Percentiles rank a stretch among this genome's conserved stretches.
phyloP scores from a whole-genome alignment of 805 yeast genomes.

The Saccharomyces paradoxus region DNA sequence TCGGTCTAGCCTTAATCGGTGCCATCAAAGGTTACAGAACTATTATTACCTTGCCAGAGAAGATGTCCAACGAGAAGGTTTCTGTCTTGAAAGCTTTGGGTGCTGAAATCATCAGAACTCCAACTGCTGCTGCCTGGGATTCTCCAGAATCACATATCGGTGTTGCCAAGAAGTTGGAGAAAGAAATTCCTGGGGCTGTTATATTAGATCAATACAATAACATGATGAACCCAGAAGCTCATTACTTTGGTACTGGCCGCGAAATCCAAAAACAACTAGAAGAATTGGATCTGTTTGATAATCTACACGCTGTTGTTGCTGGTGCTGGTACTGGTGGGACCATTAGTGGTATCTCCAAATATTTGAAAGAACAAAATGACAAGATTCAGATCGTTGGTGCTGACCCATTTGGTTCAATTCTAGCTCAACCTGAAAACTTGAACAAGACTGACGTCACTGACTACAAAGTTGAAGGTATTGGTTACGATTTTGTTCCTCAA shows the following conservation, averaged over 20 bases:
- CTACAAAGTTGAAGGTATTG: conserved; percentile 84
- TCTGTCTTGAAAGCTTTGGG: conserved; percentile 82
- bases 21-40: conserved; percentile 83
- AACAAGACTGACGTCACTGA: conserved; percentile 45
- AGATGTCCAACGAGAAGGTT: conserved; percentile 87
- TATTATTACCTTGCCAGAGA: conserved; percentile 81
- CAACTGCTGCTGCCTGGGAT: conserved; percentile 90
- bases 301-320: conserved; percentile 67
- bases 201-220: conserved; percentile 79
- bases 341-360: conserved; percentile 71
- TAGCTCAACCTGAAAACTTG: conserved; percentile 69
- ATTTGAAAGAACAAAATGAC: conserved; percentile 62
- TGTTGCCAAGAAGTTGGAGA: conserved; percentile 71
- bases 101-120: conserved; percentile 85
- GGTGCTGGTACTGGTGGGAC: conserved; percentile 97
- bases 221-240: conserved; percentile 74
- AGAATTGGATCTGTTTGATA: conserved; percentile 35
- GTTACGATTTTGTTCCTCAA: conserved; percentile 81
- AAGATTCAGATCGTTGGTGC: conserved; percentile 63
- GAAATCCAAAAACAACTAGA: conserved; percentile 78
- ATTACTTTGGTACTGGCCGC: conserved; percentile 73
- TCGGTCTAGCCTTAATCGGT: conserved; percentile 79
- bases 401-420: conserved; percentile 80
- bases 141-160: conserved; percentile 88
- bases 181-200: conserved; percentile 77